Conservation (phyloP, 31 red algal species). For the Endocladia muricata region DNA sequence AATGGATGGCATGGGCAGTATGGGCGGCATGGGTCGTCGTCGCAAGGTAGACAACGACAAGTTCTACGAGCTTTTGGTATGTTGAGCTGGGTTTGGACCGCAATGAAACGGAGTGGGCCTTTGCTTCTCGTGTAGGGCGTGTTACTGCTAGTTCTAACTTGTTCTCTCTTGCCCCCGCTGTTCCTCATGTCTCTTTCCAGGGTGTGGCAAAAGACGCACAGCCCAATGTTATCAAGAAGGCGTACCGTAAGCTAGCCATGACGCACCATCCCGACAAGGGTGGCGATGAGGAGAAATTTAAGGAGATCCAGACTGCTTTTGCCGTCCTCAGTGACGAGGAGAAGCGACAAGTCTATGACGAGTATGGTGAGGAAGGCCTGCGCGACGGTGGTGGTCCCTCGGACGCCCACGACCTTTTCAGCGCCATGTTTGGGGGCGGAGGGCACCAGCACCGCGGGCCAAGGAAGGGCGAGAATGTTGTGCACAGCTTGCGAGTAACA, state of each 20-base stretch:
- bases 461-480: constrained; percentile 87
- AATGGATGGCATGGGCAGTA: constrained; percentile 77
- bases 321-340: constrained; percentile 94
- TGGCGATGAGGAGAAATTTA: constrained; percentile 94
- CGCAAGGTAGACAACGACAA: constrained; percentile 62
- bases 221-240: constrained; percentile 89
- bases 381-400: constrained; percentile 84
- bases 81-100: too few species aligned
- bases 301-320: constrained; percentile 93
- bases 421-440: constrained; percentile 95
- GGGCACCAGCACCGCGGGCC: constrained; percentile 56
- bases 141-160: not conserved
- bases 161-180: not conserved
- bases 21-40: constrained; percentile 59
- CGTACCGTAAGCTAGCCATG: constrained; percentile 89
- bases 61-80: constrained; percentile 60
- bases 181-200: constrained; percentile 12
- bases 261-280: constrained; percentile 94
- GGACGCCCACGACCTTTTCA: constrained; percentile 92
- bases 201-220: constrained; percentile 82
- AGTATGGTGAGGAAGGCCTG: constrained; percentile 95
- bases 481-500: constrained; percentile 84
- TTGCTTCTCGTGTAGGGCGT: too few species aligned
- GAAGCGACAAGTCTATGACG: constrained; percentile 94
- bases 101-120: too few species aligned